A percentile compares a stretch with the other conserved stretches of the same genome.
Evolutionary conservation across 192 early-diverging fungal genomes (phyloP).

Genomic region (Coemansia sp.): DNA sequence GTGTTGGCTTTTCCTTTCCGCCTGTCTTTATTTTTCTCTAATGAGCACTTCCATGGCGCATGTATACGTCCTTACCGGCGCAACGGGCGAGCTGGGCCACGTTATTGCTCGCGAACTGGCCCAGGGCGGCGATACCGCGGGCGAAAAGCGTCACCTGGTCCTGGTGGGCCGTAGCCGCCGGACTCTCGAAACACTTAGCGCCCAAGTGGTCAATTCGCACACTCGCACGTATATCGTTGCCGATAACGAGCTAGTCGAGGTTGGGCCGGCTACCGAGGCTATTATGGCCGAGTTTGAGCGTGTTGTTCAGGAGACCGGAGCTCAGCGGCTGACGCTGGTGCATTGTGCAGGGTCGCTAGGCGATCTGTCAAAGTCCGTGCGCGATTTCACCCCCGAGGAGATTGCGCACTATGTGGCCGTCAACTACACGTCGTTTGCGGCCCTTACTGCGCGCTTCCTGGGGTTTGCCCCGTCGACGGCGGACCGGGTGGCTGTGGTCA

Average conservation of each 20-base stretch:
- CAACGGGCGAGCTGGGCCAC: slow-evolving; percentile 60
- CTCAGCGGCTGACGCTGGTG: slow-evolving; percentile 52
- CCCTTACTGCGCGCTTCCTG: slow-evolving; percentile 44
- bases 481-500: slow-evolving; percentile 54
- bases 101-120: slow-evolving; percentile 48
- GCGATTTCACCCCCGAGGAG: slow-evolving; percentile 48
- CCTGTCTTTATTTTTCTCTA: no score
- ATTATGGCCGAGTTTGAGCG: slow-evolving; percentile 7
- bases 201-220: slow-evolving; percentile 5
- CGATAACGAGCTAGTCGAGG: slow-evolving; percentile 11
- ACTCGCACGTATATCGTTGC: slow-evolving; percentile 11
- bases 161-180: slow-evolving; percentile 57
- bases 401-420: slow-evolving; percentile 48
- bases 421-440: slow-evolving; percentile 57
- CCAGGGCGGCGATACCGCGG: slow-evolving; percentile 6
- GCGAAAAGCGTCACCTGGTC: slow-evolving; percentile 43
- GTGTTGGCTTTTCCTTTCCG: no score
- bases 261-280: not conserved
- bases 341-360: slow-evolving; percentile 75
- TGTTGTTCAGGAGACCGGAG: not conserved
- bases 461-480: not conserved
- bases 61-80: slow-evolving; percentile 56
- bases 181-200: slow-evolving; percentile 14
- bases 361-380: slow-evolving; percentile 56
- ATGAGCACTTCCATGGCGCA: not conserved